Base-by-base conservation (phyloP, 129 eudicot genomes). In the Solidago caesia region DNA sequence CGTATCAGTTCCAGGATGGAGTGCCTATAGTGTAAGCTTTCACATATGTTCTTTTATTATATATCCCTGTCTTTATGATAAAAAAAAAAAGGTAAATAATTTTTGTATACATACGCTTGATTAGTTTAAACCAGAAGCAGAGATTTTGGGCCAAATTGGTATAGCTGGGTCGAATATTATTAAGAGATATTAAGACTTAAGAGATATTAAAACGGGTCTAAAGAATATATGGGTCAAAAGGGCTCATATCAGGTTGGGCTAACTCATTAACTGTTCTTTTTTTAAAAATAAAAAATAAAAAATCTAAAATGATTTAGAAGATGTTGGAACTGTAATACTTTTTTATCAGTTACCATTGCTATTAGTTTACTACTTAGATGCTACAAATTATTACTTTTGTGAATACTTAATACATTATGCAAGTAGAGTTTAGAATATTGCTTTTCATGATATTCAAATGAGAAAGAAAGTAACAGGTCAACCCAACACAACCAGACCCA, bases 1-100 rank as follows among this genome's bases (percentile, higher is more conserved):
- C 68, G 86, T 90, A 55, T 80, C 93, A 70, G 90, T 89, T 74
- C 92, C 89, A 11, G 90, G 96, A 75, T 91, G 97, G 97, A 87
- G 85, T 77, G 74, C 96, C 14, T 91, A 91, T 74, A 81, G 83
- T 82, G 97, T 91, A 88, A 84, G 89, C 60, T 80, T 80, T 60
- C 43, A 44, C 27, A 48, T 47, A 58, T 58, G 46, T 51, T 75
- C 45, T 76, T 56, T 67, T 29, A 9, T 55, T 56, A 64, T 11
- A 16, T 44, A 5, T 55, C 10, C 1, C 16, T 42, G 41, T 71
- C 41, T 11, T 47, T 15, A 41, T 73, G 45, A 46, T 46, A 60
- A 3, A 14, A 45, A 33, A 33, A 33, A 33, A 33, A 33, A 33
- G 58, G 5, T 52, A 2, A 21, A 21, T 21, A 21, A 21, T 52